A percentile compares a stretch with the other conserved stretches of the same genome.
phyloP scores from a whole-genome alignment of 805 yeast genomes.

The Saccharomycodes ludwigii region DNA sequence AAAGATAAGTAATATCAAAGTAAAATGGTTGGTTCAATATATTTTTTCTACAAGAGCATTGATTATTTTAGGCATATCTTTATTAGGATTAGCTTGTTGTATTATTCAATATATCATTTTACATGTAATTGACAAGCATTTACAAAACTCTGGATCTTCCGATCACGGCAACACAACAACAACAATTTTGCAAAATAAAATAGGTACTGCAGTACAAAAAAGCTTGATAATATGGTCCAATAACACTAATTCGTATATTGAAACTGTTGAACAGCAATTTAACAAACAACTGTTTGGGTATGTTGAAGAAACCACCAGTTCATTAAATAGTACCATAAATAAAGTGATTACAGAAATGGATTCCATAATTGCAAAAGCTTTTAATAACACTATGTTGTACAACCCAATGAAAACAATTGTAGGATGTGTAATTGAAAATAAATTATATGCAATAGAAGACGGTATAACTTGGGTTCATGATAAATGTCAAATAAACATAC shows the following conservation, averaged over 20 bases:
- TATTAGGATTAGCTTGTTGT: slow-evolving; percentile 44
- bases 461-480: slow-evolving; percentile 74
- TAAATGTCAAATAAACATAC: slow-evolving; percentile 46
- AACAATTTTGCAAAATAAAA: slow-evolving; percentile 7
- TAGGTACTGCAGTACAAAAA: slow-evolving; percentile 12
- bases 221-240: slow-evolving; percentile 38
- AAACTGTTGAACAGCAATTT: slow-evolving; percentile 33
- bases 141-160: slow-evolving; percentile 8
- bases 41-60: slow-evolving; percentile 41
- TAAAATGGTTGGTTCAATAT: slow-evolving; percentile 30
- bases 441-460: slow-evolving; percentile 47
- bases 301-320: slow-evolving; percentile 39
- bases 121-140: slow-evolving; percentile 4
- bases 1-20: slow-evolving; percentile 9
- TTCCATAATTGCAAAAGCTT: slow-evolving; percentile 40
- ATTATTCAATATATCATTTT: slow-evolving; percentile 42
- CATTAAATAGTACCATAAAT: slow-evolving; percentile 49
- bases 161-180: slow-evolving; percentile 1
- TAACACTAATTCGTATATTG: slow-evolving; percentile 43
- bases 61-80: slow-evolving; percentile 37
- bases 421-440: slow-evolving; percentile 69
- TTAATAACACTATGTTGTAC: slow-evolving; percentile 57
- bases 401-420: slow-evolving; percentile 54
- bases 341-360: slow-evolving; percentile 49
- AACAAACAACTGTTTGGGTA: slow-evolving; percentile 60